Percentiles rank a stretch among this genome's conserved stretches.
phyloP scores from a whole-genome alignment of 1,284 basidiomycete species.

The Inonotus hispidus region DNA sequence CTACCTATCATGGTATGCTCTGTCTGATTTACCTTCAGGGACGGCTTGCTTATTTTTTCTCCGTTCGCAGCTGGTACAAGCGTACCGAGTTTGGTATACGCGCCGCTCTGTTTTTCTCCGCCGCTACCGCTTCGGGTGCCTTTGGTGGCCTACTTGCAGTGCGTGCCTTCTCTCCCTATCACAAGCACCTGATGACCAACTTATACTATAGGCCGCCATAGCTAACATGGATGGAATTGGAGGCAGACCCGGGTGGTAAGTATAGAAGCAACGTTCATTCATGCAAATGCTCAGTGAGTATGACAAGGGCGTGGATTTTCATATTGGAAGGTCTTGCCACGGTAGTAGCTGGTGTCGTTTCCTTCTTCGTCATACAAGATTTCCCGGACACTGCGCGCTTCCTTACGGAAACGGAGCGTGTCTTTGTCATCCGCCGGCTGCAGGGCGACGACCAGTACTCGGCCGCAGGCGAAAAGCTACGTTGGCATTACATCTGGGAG shows the following conservation, averaged over 20 bases:
- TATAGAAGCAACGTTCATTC: no score
- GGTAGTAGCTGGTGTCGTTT: conserved; percentile 55
- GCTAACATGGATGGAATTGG: conserved; percentile 64
- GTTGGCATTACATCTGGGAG: conserved; percentile 54
- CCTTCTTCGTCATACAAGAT: conserved; percentile 76
- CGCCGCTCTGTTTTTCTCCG: conserved; percentile 70
- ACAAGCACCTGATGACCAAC: not conserved
- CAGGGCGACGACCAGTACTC: conserved; percentile 70
- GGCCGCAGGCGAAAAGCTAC: conserved; percentile 62
- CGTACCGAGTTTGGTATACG: conserved; percentile 64
- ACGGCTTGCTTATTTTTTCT: not conserved
- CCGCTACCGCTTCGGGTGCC: conserved; percentile 65
- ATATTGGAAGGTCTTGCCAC: conserved; percentile 63
- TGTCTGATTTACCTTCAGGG: not conserved
- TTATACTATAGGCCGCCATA: conserved; percentile 50
- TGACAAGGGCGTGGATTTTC: conserved; percentile 64
- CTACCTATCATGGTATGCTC: conserved; percentile 58
- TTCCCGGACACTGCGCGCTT: conserved; percentile 79
- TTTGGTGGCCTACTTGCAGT: conserved; percentile 67
- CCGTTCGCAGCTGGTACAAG: conserved; percentile 46
- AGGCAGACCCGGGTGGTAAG: conserved; percentile 46
- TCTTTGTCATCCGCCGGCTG: conserved; percentile 58
- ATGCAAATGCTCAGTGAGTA: conserved; percentile 26
- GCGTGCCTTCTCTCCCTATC: conserved; percentile 22
- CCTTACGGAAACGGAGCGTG: conserved; percentile 63